Evolutionary conservation across 495 filamentous ascomycete species (phyloP).

Genomic region (Tuber aestivum): DNA sequence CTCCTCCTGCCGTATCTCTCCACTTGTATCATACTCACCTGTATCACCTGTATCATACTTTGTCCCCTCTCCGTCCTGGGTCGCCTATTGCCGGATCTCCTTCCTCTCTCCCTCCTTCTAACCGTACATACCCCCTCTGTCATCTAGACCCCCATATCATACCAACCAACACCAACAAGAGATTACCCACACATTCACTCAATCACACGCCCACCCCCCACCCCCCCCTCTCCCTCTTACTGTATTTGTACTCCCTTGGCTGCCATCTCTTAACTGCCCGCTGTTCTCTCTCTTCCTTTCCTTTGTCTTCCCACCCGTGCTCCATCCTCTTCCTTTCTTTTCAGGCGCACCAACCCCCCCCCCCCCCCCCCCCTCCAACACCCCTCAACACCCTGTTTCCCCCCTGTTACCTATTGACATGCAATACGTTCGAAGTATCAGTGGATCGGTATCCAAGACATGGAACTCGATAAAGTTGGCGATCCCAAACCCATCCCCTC

Average conservation of each 20-base stretch:
- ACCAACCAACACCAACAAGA: slow-evolving; percentile 60
- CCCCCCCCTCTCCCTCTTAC: not conserved
- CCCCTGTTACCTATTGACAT: slow-evolving; percentile 48
- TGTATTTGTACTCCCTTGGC: not conserved
- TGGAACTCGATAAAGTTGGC: slow-evolving; percentile 92
- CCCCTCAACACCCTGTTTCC: not conserved
- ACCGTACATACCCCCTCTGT: not conserved
- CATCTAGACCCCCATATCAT: not conserved
- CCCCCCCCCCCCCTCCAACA: not conserved
- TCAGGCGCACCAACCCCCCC: not conserved
- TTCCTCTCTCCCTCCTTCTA: not conserved
- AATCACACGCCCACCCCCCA: slow-evolving; percentile 6
- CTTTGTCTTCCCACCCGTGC: slow-evolving; percentile 7
- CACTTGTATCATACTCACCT: not conserved
- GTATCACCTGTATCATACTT: not conserved
- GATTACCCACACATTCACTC: not conserved
- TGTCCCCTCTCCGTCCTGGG: not conserved
- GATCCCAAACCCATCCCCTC: not conserved
- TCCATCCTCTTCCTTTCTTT: not conserved
- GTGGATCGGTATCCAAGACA: slow-evolving; percentile 92
- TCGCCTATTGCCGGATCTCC: not conserved
- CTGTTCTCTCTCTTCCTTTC: not conserved
- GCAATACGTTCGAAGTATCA: slow-evolving; percentile 97
- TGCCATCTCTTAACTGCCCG: not conserved
- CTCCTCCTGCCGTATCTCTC: not conserved